Evolutionary conservation across 345 rosid genomes (phyloP), one percentile per base, ranked within the genome.

Genomic region (Lumnitzera racemosa): DNA sequence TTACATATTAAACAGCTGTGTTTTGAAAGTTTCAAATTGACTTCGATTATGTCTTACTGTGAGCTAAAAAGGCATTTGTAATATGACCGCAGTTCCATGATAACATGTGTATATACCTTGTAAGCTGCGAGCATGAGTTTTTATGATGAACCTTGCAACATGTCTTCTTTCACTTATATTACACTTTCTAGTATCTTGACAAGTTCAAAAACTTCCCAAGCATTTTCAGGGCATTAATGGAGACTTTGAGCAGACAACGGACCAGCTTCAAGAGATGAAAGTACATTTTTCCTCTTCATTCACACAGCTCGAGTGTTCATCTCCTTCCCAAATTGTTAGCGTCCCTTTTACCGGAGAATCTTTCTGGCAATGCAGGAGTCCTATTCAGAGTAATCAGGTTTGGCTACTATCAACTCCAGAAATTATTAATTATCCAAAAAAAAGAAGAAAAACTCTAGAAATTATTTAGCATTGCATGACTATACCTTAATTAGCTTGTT

Each of bases 321-420:
- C 84, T 0, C 76, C 80, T 2, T 64, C 85, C 61, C 76, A 83
- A 49, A 68, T 69, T 55, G 74, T 71, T 57, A 76, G 77, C 57
- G 76, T 72, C 55, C 65, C 67, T 53, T 58, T 75, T 60, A 62
- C 63, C 5, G 83, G 83, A 66, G 84, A 83, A 61, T 74, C 90
- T 27, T 76, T 81, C 65, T 88, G 90, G 91, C 92, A 86, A 63
- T 72, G 79, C 69, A 88, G 70, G 75, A 84, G 84, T 59, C 82
- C 89, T 29, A 62, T 48, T 65, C 76, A 61, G 56, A 71, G 65
- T 66, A 74, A 69, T 66, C 81, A 77, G 89, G 78, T 78, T 63
- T 60, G 73, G 56, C 47, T 66, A 24, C 20, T 53, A 15, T 29
- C 29, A 0, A 13, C 20, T 20, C 20, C 20, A 20, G 20, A 20